These are phyloP conservation scores for Termitomyces sp. DNA, from an alignment of 768 basidiomycete species.

Conservation along the genomic window DNA sequence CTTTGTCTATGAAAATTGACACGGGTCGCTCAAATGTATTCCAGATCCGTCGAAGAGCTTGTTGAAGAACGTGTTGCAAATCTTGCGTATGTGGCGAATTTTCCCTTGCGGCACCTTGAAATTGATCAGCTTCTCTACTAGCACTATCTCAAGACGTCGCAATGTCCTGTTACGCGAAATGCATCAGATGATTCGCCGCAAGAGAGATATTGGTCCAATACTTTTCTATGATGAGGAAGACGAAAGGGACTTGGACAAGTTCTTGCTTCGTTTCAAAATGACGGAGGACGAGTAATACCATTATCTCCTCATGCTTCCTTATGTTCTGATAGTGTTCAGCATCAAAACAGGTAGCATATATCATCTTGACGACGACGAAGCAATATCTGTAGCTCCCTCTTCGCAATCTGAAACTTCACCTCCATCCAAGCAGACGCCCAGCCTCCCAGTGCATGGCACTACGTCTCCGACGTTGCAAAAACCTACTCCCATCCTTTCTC, in stretches of 20 bases:
- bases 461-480: background rate
- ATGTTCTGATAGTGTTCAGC: conserved; percentile 23
- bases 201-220: conserved; percentile 40
- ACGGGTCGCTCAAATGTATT: conserved; percentile 7
- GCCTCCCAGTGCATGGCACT: background rate
- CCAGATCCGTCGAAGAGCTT: conserved; percentile 27
- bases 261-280: conserved; percentile 57
- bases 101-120: background rate
- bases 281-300: conserved; percentile 39
- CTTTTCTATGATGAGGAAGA: conserved; percentile 36
- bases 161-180: conserved; percentile 72
- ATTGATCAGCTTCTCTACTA: conserved; percentile 31
- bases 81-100: conserved; percentile 31
- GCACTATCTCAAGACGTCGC: conserved; percentile 59
- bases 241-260: conserved; percentile 42
- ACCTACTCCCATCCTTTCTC: background rate
- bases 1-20: background rate
- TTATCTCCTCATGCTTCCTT: conserved; percentile 1
- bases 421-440: background rate
- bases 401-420: background rate
- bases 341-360: conserved; percentile 38
- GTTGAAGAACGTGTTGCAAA: conserved; percentile 42
- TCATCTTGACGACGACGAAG: conserved; percentile 29
- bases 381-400: conserved; percentile 14
- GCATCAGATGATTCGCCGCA: conserved; percentile 59